Percentiles rank a stretch among this genome's conserved stretches.
Evolutionary conservation across 2,329 filamentous ascomycete species (phyloP).

Genomic region (Pyricularia pennisetigena): DNA sequence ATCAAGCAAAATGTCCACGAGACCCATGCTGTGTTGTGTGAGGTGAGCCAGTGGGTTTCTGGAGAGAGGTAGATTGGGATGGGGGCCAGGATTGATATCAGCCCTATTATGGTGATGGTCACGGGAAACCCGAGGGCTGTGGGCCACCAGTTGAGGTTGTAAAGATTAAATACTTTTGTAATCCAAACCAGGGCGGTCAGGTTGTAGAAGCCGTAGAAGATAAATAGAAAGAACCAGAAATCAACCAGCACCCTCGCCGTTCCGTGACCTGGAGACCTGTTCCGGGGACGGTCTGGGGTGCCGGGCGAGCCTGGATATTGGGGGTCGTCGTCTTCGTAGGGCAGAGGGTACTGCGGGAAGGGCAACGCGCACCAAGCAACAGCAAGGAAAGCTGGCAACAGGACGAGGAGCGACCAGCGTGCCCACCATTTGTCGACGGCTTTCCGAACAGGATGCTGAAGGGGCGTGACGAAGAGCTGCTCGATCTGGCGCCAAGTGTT

Average conservation of each 20-base stretch:
- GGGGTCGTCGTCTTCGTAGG: conserved; percentile 27
- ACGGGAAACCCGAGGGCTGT: conserved; percentile 52
- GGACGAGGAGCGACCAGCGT: conserved; percentile 49
- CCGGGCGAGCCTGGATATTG: conserved; percentile 1
- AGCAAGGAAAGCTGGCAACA: conserved; percentile 50
- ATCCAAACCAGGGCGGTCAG: conserved; percentile 56
- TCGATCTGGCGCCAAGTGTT: conserved; percentile 24
- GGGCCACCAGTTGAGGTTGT: conserved; percentile 63
- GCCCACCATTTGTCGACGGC: conserved; percentile 55
- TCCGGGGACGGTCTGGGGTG: conserved; percentile 15
- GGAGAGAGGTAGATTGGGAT: conserved; percentile 50
- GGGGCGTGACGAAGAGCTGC: conserved; percentile 52
- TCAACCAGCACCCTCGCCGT: conserved; percentile 53
- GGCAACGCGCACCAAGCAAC: conserved; percentile 57
- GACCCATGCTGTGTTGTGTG: conserved; percentile 59
- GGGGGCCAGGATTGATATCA: conserved; percentile 48
- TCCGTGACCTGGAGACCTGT: conserved; percentile 50
- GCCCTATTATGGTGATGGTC: conserved; percentile 52
- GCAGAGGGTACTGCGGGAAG: conserved; percentile 52
- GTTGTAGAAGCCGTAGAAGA: conserved; percentile 63
- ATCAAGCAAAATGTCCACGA: conserved; percentile 62
- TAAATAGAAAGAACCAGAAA: conserved; percentile 63
- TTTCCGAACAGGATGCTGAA: conserved; percentile 45
- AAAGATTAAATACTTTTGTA: conserved; percentile 62
- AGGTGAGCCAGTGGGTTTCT: conserved; percentile 40